These are phyloP conservation scores for Globisporangium parvum DNA, from an alignment of 352 stramenopile genomes.

Conservation along the genomic window DNA sequence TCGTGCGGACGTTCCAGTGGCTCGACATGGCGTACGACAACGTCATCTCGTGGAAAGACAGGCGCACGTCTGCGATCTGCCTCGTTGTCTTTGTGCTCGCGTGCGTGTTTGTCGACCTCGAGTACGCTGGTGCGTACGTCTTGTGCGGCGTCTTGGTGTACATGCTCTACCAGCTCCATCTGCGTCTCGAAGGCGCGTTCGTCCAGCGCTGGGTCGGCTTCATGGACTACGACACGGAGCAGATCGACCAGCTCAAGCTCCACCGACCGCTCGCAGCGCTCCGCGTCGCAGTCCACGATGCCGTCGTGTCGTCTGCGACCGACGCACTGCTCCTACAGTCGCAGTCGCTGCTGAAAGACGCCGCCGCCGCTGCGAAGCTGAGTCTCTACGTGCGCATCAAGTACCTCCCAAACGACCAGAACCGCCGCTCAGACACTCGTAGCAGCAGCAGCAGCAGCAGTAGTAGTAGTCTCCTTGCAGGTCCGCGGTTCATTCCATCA, in stretches of 20 bases:
- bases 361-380: constrained; percentile 48
- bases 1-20: constrained; percentile 65
- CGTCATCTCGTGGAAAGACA: constrained; percentile 85
- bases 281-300: constrained; percentile 70
- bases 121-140: constrained; percentile 69
- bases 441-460: constrained; percentile 27
- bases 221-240: constrained; percentile 64
- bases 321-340: constrained; percentile 55
- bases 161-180: constrained; percentile 73
- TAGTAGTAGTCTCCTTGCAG: too few species aligned
- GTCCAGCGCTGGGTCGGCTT: constrained; percentile 73
- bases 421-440: constrained; percentile 15
- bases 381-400: constrained; percentile 71
- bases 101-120: constrained; percentile 69
- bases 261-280: constrained; percentile 70
- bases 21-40: constrained; percentile 69
- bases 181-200: constrained; percentile 60
- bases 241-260: constrained; percentile 66
- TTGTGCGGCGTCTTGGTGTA: constrained; percentile 56
- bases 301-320: constrained; percentile 39
- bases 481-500: constrained; percentile 54
- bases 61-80: constrained; percentile 63
- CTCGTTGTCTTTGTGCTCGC: constrained; percentile 52
- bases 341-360: constrained; percentile 53
- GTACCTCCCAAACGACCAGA: constrained; percentile 75